Evolutionary conservation across 2,329 filamentous ascomycete species (phyloP), one percentile per base, ranked within the genome.

Genomic region (Talaromyces sp.): DNA sequence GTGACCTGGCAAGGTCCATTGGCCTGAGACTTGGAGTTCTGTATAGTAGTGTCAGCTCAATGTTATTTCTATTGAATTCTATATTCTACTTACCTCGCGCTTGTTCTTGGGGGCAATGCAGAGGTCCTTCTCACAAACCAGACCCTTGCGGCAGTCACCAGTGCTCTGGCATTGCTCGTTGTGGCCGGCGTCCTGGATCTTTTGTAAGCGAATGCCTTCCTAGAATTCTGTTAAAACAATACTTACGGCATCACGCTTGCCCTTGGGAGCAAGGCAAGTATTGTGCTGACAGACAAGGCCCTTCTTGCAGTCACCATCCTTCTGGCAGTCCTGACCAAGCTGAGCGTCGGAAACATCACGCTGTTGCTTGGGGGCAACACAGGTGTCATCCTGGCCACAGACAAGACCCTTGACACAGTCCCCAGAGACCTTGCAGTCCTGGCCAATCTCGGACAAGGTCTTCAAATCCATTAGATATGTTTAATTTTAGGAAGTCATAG

Each of bases 1-100:
- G n/a, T 53, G 30, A 48, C 30, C 45, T 53, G 35, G 45, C 51
- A 53, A n/a, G 36, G 14, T n/a, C 47, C 45, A n/a, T 51, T 29
- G 24, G 39, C 27, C 41, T 42, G 36, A 22, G 43, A 35, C 29
- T 47, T 51, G 33, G 49, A 45, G 49, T 51, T 51, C 49, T 49
- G 19, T 22, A 22, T 9, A 46, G 5, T 20, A 27, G 27, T 22
- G 13, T 47, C 9, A 35, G 30, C 14, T 35, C 32, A 16, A 27
- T 27, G 24, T 47, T 14, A 27, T 11, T 47, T 11, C 22, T 16
- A 10, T 17, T 13, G 7, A 14, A 22, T 20, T 36, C 7, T 22
- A 11, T n/a, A 19, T 29, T 6, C 29, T 7, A 37, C 44, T 33
- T 6, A 30, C 41, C n/a, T 47, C 49, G 41, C 49, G 49, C 49